Percentiles rank a stretch among this genome's conserved stretches.
These are phyloP conservation scores for Venturia oleaginea DNA, from an alignment of 2,329 filamentous ascomycete species.

Conservation along the genomic window DNA sequence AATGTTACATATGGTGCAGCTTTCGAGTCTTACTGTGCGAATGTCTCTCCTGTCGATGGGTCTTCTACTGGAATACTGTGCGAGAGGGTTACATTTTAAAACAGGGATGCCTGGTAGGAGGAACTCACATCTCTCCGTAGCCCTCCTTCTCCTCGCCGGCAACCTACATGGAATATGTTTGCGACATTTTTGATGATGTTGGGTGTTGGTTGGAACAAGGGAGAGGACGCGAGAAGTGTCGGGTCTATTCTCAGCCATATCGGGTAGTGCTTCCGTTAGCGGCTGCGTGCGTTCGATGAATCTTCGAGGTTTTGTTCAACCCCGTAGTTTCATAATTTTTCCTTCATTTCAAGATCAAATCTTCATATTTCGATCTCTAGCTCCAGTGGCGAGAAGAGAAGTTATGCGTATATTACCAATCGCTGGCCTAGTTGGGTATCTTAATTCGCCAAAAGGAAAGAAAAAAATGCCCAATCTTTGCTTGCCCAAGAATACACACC, in stretches of 20 bases:
- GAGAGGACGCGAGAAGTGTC: background rate
- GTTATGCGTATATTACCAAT: background rate
- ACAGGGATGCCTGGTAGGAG: conserved; percentile 16
- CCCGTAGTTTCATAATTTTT: no score
- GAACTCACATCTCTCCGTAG: conserved; percentile 38
- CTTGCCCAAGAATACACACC: background rate
- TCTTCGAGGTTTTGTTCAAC: no score
- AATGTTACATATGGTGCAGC: background rate
- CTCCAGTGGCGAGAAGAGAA: no score
- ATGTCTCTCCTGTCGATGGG: conserved; percentile 44
- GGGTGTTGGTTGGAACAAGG: background rate
- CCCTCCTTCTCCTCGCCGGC: conserved; percentile 34
- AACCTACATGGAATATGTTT: conserved; percentile 30
- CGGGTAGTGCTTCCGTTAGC: background rate
- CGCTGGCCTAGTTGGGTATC: background rate
- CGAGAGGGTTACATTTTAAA: conserved; percentile 15
- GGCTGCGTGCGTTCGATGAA: background rate
- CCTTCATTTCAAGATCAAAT: no score
- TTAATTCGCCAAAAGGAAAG: background rate
- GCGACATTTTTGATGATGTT: conserved; percentile 14
- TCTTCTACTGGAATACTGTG: conserved; percentile 45
- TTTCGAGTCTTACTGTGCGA: conserved; percentile 36
- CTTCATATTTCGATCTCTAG: no score
- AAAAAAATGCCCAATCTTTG: background rate
- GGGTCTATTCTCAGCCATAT: background rate